phyloP scores from a whole-genome alignment of 1,284 basidiomycete species.

The Cerrena zonata region DNA sequence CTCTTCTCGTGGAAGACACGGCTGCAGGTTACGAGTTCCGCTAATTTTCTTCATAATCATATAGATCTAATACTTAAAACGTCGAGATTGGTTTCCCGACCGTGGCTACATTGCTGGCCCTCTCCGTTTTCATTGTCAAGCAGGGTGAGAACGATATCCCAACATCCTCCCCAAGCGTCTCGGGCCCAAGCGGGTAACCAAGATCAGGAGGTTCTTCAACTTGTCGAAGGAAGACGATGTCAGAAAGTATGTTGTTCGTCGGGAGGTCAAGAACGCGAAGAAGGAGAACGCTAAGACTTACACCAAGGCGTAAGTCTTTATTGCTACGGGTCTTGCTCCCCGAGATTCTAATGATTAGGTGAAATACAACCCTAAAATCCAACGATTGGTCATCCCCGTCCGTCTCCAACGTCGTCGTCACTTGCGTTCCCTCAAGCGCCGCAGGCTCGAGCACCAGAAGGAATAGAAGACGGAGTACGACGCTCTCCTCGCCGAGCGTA shows the following conservation, averaged over 20 bases:
- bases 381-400: slow-evolving; percentile 87
- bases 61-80: no score
- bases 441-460: slow-evolving; percentile 86
- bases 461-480: slow-evolving; percentile 91
- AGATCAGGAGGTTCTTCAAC: slow-evolving; percentile 98
- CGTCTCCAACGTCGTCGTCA: slow-evolving; percentile 96
- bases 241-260: slow-evolving; percentile 90
- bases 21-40: slow-evolving; percentile 41
- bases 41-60: no score
- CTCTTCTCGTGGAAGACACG: slow-evolving; percentile 96
- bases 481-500: no score
- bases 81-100: no score
- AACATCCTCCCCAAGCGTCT: slow-evolving; percentile 90
- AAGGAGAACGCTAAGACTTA: slow-evolving; percentile 92
- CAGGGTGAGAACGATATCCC: slow-evolving; percentile 91
- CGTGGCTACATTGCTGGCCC: slow-evolving; percentile 96
- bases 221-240: slow-evolving; percentile 97
- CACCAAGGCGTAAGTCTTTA: slow-evolving; percentile 93
- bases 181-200: slow-evolving; percentile 91
- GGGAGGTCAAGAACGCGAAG: slow-evolving; percentile 86
- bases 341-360: no score
- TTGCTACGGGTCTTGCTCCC: no score
- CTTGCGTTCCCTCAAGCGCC: slow-evolving; percentile 84
- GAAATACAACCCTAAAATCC: slow-evolving; percentile 81
- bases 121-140: slow-evolving; percentile 93